phyloP scores from a whole-genome alignment of 2,329 filamentous ascomycete genomes.

The Alternaria metachromatica region DNA sequence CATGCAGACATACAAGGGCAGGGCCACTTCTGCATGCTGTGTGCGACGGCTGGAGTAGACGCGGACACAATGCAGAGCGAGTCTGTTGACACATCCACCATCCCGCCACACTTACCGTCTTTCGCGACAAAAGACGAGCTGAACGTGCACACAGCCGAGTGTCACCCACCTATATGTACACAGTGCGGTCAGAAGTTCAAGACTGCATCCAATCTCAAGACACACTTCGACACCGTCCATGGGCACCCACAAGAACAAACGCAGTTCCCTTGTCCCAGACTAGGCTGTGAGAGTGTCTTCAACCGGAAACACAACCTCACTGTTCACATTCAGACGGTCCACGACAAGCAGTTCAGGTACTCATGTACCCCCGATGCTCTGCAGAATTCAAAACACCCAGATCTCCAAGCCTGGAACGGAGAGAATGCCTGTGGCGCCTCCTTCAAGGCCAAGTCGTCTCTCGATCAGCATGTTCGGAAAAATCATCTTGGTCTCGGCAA shows the following conservation, averaged over 20 bases:
- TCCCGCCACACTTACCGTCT: conserved; percentile 18
- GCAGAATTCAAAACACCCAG: conserved; percentile 57
- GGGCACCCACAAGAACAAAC: conserved; percentile 46
- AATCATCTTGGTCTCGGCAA: conserved; percentile 73
- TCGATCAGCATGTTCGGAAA: conserved; percentile 85
- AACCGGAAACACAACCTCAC: conserved; percentile 84
- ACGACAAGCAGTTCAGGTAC: conserved; percentile 75
- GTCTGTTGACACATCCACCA: not conserved
- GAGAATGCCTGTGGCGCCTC: conserved; percentile 74
- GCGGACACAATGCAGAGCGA: conserved; percentile 38
- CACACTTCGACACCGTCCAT: conserved; percentile 80
- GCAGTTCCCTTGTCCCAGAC: conserved; percentile 69
- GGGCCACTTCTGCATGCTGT: conserved; percentile 80
- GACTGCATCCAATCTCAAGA: conserved; percentile 60
- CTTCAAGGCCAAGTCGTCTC: conserved; percentile 77
- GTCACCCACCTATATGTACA: conserved; percentile 75
- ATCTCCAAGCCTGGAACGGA: conserved; percentile 68
- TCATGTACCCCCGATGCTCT: conserved; percentile 77
- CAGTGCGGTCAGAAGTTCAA: conserved; percentile 75
- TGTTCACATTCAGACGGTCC: conserved; percentile 77
- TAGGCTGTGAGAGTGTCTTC: conserved; percentile 76
- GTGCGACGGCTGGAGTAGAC: conserved; percentile 51
- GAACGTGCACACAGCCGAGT: conserved; percentile 73
- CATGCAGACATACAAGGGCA: conserved; percentile 65
- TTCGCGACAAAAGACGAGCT: conserved; percentile 78